Evolutionary conservation across 2,329 filamentous ascomycete species (phyloP), one percentile per base, ranked within the genome.

Genomic region (Epichloe sylvatica): DNA sequence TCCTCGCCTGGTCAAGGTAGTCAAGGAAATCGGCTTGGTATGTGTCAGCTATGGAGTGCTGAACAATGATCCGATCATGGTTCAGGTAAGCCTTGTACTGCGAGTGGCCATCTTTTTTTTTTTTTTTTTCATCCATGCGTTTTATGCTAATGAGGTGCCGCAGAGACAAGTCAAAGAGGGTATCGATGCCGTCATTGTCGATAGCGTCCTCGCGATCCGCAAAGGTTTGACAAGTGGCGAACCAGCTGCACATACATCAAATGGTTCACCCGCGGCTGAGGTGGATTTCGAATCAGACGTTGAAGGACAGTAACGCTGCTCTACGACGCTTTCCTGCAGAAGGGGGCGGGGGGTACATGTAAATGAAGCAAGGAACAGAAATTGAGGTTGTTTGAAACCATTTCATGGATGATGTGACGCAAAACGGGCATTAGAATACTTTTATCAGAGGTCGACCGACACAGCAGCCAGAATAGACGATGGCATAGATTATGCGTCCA

Each of bases 181-280:
- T 45, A 96, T 98, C 53, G 92, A 98, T 63, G 92, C 92, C 1
- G 91, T 98, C 49, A 98, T 98, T 61, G 92, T 97, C 13, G 92
- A 98, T 64, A 92, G 81, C 54, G 91, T 98, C 3, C 77, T 97
- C 33, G 87, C 87, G 39, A 96, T 98, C 57, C 81, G 91, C 44
- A 89, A 95, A 67, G 91, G 88, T 1, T 75, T 98, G 53, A 92
- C 86, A 4, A 64, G 53, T 43, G 57, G 55, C 19, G 62, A 64
- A 17, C 48, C 59, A 6, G 57, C 51, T 45, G 21, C 35, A 13
- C 41, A 46, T 12, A 21, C 19, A 21, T 49, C 34, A 4, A 37
- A 7, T 17, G 46, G 30, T 21, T 46, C 42, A 21, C 33, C 42
- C 25, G 38, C 41, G 5, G 42, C 38, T 5, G 46, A 38, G 35